Conservation (phyloP, 2,329 filamentous ascomycete genomes). For the Emergomyces orientalis region DNA sequence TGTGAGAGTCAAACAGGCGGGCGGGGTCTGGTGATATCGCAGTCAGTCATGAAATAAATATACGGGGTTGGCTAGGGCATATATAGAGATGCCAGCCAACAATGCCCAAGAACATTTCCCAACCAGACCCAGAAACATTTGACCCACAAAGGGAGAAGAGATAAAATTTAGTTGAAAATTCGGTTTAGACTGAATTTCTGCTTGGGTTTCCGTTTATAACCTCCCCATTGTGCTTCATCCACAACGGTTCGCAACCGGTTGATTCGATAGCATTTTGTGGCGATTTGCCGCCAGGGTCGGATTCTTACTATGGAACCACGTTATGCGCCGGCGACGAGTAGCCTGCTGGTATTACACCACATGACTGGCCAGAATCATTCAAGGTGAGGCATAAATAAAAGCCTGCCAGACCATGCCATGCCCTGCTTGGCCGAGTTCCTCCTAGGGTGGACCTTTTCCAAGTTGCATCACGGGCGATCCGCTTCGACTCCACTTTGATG, state of each 20-base stretch:
- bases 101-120: neutral
- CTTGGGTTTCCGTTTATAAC: neutral
- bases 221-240: slow-evolving; percentile 3
- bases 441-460: neutral
- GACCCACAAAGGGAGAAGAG: neutral
- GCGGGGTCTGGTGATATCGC: slow-evolving; percentile 1
- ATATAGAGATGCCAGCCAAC: neutral
- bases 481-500: neutral
- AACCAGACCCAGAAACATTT: neutral
- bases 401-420: neutral
- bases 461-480: neutral
- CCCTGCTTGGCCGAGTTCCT: neutral
- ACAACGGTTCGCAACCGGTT: neutral
- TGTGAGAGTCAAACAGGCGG: neutral
- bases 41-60: neutral
- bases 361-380: neutral
- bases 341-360: neutral
- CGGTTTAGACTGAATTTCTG: neutral
- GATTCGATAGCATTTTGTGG: slow-evolving; percentile 7
- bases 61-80: neutral
- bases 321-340: neutral
- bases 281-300: slow-evolving; percentile 3
- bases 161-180: neutral
- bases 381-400: neutral
- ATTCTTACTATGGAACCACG: slow-evolving; percentile 3